A percentile compares a stretch with the other conserved stretches of the same genome.
Conservation (phyloP, 1,139 yeast genomes). For the Meyerozyma athensensis region DNA sequence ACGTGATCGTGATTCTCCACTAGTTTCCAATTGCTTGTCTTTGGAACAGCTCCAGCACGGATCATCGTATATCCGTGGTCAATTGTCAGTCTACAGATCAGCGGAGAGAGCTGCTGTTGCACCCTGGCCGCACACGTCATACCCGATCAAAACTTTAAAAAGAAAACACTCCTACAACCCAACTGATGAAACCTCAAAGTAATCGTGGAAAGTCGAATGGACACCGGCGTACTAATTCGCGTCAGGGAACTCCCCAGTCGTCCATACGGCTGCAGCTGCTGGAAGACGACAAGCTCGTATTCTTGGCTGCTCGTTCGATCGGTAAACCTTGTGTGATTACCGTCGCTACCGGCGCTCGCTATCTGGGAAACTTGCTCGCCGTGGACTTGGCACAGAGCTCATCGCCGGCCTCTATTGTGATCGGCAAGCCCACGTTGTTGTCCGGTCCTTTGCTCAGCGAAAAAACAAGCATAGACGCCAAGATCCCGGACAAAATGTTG, state of each 20-base stretch:
- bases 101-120: slow-evolving; percentile 3
- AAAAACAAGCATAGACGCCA: slow-evolving; percentile 27
- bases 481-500: slow-evolving; percentile 43
- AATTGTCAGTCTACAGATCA: neutral
- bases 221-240: slow-evolving; percentile 26
- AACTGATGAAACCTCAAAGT: slow-evolving; percentile 22
- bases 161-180: slow-evolving; percentile 6
- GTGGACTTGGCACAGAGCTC: slow-evolving; percentile 22
- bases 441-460: slow-evolving; percentile 31
- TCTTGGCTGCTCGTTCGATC: slow-evolving; percentile 47
- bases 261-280: slow-evolving; percentile 8
- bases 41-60: no score
- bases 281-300: slow-evolving; percentile 43
- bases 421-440: slow-evolving; percentile 40
- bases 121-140: neutral
- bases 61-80: no score
- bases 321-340: slow-evolving; percentile 58
- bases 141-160: slow-evolving; percentile 3
- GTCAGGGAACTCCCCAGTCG: slow-evolving; percentile 14
- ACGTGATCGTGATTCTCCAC: neutral
- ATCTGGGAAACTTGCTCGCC: slow-evolving; percentile 52
- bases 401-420: slow-evolving; percentile 44
- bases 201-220: slow-evolving; percentile 20
- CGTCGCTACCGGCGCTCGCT: slow-evolving; percentile 56
- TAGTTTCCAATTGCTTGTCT: no score